Percentiles rank a stretch among this genome's conserved stretches.
phyloP scores from a whole-genome alignment of 2,329 filamentous ascomycete genomes.

The Hymenoscyphus occultus region DNA sequence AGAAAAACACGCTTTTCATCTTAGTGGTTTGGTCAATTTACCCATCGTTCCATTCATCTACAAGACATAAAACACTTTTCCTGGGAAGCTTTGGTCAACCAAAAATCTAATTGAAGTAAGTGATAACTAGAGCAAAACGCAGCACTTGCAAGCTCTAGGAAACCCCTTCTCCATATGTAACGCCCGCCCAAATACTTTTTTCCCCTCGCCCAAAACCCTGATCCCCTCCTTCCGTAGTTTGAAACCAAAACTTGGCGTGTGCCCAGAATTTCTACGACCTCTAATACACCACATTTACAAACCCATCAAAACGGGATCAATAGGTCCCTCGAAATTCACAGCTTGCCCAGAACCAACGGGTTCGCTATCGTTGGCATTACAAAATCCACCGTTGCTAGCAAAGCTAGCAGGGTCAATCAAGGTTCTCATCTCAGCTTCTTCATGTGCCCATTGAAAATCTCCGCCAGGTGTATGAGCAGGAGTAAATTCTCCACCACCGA shows the following conservation, averaged over 20 bases:
- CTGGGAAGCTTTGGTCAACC: no score
- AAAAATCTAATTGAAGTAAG: not conserved
- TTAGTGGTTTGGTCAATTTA: not conserved
- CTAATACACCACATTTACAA: constrained; percentile 3
- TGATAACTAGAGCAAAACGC: constrained; percentile 5
- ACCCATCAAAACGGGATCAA: constrained; percentile 14
- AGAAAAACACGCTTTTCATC: not conserved
- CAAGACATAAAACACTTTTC: not conserved
- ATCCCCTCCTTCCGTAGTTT: not conserved
- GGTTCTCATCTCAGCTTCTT: constrained; percentile 33
- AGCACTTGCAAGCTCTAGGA: constrained; percentile 13
- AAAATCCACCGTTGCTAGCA: not conserved
- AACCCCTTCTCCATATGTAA: not conserved
- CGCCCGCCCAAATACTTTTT: not conserved
- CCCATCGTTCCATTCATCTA: not conserved
- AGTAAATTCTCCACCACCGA: constrained; percentile 27
- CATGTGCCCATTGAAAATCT: constrained; percentile 21
- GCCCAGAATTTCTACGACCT: not conserved
- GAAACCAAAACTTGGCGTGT: not conserved
- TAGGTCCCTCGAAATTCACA: constrained; percentile 2
- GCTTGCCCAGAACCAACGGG: not conserved
- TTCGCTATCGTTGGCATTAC: not conserved
- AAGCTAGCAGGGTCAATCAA: constrained; percentile 26
- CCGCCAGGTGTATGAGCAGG: constrained; percentile 7
- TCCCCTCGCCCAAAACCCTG: not conserved